Base-by-base conservation (phyloP, 2,329 filamentous ascomycete species). In the Byssothecium circinans region DNA sequence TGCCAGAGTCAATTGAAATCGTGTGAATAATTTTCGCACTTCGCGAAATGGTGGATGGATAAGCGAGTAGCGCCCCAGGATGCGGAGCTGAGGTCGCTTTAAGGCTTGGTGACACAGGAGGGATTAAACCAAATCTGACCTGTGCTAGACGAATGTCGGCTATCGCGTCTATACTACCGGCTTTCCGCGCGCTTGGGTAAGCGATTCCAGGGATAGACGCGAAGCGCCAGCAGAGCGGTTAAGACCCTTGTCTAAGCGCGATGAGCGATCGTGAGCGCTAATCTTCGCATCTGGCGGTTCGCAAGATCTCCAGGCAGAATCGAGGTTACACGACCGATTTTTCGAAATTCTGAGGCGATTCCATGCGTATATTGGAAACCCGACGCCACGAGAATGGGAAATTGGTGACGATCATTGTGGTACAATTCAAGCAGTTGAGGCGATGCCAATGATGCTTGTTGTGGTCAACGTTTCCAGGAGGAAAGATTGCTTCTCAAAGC, bases 81-180 rank as follows among this genome's bases (percentile, higher is more conserved):
- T 22, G 8, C 17, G 14, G 34, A 36, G 47, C 50, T 47, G 53
- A 56, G 50, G 53, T 56, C 53, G 41, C 41, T 53, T 53, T 52
- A 53, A 41, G 51, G 47, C 37, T 46, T 7, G 34, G 50, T 51
- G 18, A 47, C 50, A 49, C 44, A 34, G 40, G 38, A 19, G 43
- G 40, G 46, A 25, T 41, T 49, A 49, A 36, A 37, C 37, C 37
- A 11, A 12, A 27, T 25, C n/a, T 11, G 19, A 19, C 27, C 11
- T 32, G 30, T 29, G 23, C 25, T 30, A 27, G 12, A 17, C 36
- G 42, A 40, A 34, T 23, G 29, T 11, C 43, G 45, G 22, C 39
- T 40, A n/a, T 30, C 39, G 36, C 34, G 47, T 33, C 39, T 38
- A 41, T 6, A 11, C 12, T 45, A 35, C 32, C 43, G 34, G 35